Conservation (phyloP, 2,329 filamentous ascomycete genomes). For the Colletotrichum destructivum region DNA sequence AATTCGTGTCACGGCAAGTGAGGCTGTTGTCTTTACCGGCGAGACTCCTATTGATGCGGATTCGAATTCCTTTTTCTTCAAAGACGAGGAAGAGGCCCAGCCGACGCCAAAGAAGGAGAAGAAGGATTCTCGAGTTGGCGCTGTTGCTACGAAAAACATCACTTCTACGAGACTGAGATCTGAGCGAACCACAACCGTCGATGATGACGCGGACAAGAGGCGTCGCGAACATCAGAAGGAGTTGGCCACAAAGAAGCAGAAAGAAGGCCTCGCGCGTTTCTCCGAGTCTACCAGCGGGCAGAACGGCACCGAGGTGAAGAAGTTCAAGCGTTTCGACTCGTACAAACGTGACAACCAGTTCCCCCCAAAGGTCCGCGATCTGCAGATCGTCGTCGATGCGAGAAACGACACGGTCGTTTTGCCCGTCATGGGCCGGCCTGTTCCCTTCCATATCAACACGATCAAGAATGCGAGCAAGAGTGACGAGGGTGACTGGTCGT, state of each 20-base stretch:
- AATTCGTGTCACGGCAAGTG: constrained; percentile 85
- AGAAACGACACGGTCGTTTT: constrained; percentile 93
- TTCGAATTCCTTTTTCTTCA: constrained; percentile 98
- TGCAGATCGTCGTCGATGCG: constrained; percentile 90
- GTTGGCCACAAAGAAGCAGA: constrained; percentile 87
- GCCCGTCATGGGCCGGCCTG: constrained; percentile 96
- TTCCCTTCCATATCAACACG: constrained; percentile 97
- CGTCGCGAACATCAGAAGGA: constrained; percentile 95
- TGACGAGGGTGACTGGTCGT: constrained; percentile 94
- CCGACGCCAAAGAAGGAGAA: constrained; percentile 92
- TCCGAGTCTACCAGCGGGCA: constrained; percentile 87
- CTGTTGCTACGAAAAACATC: constrained; percentile 94
- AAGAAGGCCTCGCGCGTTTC: constrained; percentile 88
- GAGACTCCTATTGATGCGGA: constrained; percentile 93
- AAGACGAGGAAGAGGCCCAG: constrained; percentile 91
- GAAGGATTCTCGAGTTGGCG: constrained; percentile 85
- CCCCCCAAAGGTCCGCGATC: constrained; percentile 84
- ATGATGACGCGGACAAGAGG: constrained; percentile 90
- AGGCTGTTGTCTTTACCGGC: constrained; percentile 91
- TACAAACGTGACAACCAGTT: constrained; percentile 99
- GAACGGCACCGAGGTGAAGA: constrained; percentile 94
- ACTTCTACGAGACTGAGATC: constrained; percentile 93
- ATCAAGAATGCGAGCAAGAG: constrained; percentile 99
- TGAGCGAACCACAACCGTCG: constrained; percentile 88
- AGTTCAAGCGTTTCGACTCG: constrained; percentile 98